These are phyloP conservation scores for Microsporum canis DNA, from an alignment of 2,329 filamentous ascomycete genomes.

Conservation along the genomic window DNA sequence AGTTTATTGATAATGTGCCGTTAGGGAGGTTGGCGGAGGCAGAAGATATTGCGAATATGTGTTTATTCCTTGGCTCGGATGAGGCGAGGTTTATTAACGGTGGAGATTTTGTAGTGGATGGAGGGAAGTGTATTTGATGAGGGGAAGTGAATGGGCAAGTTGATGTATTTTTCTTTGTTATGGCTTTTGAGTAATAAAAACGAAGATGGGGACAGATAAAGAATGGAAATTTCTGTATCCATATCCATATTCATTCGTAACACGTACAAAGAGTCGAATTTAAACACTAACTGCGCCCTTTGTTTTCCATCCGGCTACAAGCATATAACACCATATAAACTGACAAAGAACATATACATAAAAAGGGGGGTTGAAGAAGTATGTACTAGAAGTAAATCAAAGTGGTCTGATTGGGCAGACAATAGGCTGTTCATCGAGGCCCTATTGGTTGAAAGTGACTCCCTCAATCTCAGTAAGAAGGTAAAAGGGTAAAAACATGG, in stretches of 20 bases:
- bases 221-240: background rate
- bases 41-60: constrained; percentile 59
- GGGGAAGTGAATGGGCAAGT: background rate
- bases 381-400: background rate
- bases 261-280: background rate
- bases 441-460: background rate
- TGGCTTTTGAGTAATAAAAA: background rate
- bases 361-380: background rate
- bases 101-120: constrained; percentile 56
- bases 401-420: background rate
- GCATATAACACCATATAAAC: background rate
- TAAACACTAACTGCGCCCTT: background rate
- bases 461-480: background rate
- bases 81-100: constrained; percentile 63
- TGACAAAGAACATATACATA: background rate
- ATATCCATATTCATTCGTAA: constrained; percentile 4
- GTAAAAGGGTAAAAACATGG: background rate
- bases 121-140: constrained; percentile 35
- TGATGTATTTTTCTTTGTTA: background rate
- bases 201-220: background rate
- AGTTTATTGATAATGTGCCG: constrained; percentile 36
- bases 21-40: constrained; percentile 34
- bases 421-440: background rate
- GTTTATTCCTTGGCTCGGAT: constrained; percentile 58
- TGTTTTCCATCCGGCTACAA: background rate